Evolutionary conservation across 163 green algal species (phyloP).

Genomic region (Scenedesmus sp.): DNA sequence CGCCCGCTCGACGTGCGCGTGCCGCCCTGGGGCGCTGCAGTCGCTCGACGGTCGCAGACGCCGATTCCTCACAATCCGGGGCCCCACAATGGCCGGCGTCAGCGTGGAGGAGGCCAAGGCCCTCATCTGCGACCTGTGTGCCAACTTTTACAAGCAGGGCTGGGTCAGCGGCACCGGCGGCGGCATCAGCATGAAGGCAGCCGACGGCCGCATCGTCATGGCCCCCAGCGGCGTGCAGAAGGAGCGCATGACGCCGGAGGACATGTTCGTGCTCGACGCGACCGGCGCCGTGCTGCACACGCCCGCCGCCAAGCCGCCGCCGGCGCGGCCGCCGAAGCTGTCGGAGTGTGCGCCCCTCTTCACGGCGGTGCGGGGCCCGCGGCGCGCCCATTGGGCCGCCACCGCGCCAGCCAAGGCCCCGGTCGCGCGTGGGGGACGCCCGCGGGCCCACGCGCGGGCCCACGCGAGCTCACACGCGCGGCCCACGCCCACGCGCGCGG

Average conservation of each 20-base stretch:
- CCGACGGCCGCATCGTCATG: constrained; percentile 83
- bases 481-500: no score
- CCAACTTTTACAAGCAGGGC: constrained; percentile 72
- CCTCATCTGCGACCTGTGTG: constrained; percentile 90
- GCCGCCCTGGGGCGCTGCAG: no score
- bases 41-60: no score
- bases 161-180: constrained; percentile 86
- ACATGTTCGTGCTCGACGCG: constrained; percentile 96
- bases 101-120: constrained; percentile 75
- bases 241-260: constrained; percentile 90
- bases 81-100: constrained; percentile 1
- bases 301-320: constrained; percentile 65
- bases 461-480: no score
- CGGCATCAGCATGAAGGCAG: constrained; percentile 85
- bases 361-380: constrained; percentile 86
- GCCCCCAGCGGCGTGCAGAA: constrained; percentile 94
- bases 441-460: background rate
- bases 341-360: constrained; percentile 96
- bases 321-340: constrained; percentile 90
- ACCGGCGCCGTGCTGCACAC: constrained; percentile 72
- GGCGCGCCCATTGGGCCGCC: background rate
- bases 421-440: background rate
- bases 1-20: no score
- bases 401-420: background rate
- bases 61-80: no score